Evolutionary conservation across 2,329 filamentous ascomycete species (phyloP), one percentile per base, ranked within the genome.

Genomic region (Zymoseptoria crescenta): DNA sequence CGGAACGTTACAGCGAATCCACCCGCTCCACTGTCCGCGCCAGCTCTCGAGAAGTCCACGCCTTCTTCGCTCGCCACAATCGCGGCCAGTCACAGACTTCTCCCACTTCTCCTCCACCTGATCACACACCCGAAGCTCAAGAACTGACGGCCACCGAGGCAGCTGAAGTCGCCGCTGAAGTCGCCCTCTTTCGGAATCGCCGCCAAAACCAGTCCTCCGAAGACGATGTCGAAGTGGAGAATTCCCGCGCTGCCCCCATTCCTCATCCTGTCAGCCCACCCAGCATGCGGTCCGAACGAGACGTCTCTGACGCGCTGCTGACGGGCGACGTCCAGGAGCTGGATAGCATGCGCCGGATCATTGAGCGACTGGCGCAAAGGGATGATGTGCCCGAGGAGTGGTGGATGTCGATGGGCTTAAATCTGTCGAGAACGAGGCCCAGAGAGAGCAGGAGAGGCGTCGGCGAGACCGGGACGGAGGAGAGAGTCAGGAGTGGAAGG

Each of bases 381-480:
- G 83, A 89, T 68, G 88, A 92, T 66, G 87, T 94, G 56, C 87
- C 89, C 0, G 89, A 94, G 62, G 86, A 90, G 64, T 92, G 87
- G 85, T 95, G 90, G 90, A 73, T 73, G 56, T 75, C 73, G 20
- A 75, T 77, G 19, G 77, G 77, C 10, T 63, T 79, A 58, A 70
- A 69, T 27, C 48, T 70, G 5, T 69, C 66, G 20, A 62, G 69
- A 3, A 60, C 68, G 8, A 55, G 64, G 48, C 64, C 63, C 29
- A 50, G 60, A 52, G 56, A 59, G 28, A 54, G 55, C 3, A 64
- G 59, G 35, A 45, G 35, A 45, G 35, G 10, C 2, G 35, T 41
- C 5, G 35, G 35, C 2, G 35, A 45, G 35, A 6, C 35, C 3
- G 35, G 2, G 13, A n/a, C 35, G 35, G 35, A 45, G 13, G 4